Base-by-base conservation (phyloP, 148 eudicot species). In the Drosera capensis region DNA sequence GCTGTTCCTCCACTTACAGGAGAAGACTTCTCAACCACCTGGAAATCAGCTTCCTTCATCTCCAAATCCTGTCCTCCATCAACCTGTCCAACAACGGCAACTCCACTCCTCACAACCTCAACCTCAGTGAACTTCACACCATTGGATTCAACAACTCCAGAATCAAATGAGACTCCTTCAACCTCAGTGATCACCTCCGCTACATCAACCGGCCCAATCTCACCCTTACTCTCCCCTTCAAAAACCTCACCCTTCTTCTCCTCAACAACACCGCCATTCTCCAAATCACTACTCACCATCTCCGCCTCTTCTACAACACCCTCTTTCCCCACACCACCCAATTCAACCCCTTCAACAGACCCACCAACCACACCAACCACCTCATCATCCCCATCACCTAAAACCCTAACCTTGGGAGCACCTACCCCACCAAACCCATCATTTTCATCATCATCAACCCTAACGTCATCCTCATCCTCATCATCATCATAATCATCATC, bases 401-500 rank as follows among this genome's bases (percentile, higher is more conserved):
- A 38, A 29, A 29, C 59, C 50, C 23, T 28, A 52, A 21, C 56
- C 4, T 46, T 46, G 2, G 66, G 65, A 63, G 43, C n/a, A n/a
- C n/a, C n/a, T n/a, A n/a, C n/a, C n/a, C n/a, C n/a, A n/a, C n/a
- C n/a, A n/a, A n/a, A n/a, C n/a, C n/a, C n/a, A n/a, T n/a, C 57
- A 37, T 19, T 48, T 16, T 43, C 37, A 26, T 14, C 50, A 51
- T 15, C 48, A 60, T 45, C 20, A 3, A 17, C 20, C 45, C 25
- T n/a, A 25, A 9, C 31, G 16, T 4, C 59, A 20, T 23, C 51
- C 22, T 57, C 69, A 44, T 23, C 37, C 14, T 28, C 67, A 24
- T n/a, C 55, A 20, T 56, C 49, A 18, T 68, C 83, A 8, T 34
- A 73, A 46, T 60, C 79, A 48, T 57, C 73, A 23, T 59, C 71